These are phyloP conservation scores for Pleurotus citrinopileatus DNA, from an alignment of 768 basidiomycete species.

Conservation along the genomic window DNA sequence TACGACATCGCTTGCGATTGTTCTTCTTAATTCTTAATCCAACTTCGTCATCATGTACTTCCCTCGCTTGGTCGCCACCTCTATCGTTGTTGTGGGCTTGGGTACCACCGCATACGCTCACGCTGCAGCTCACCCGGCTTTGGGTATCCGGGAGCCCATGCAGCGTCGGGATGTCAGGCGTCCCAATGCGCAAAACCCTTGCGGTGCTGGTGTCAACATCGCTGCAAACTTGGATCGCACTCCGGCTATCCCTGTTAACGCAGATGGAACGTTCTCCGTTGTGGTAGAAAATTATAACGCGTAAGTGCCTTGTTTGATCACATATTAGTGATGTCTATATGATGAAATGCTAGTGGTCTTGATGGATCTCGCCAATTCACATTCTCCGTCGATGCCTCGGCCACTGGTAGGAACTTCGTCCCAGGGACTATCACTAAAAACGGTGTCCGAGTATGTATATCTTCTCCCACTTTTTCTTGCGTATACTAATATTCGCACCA, in stretches of 20 bases:
- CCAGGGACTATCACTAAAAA: constrained; percentile 39
- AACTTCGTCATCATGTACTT: constrained; percentile 21
- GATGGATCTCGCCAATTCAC: constrained; percentile 49
- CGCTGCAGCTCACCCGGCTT: constrained; percentile 38
- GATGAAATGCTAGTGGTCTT: constrained; percentile 25
- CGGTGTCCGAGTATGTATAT: constrained; percentile 39
- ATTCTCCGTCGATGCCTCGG: constrained; percentile 42
- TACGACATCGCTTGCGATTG: constrained; percentile 6
- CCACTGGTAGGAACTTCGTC: constrained; percentile 35
- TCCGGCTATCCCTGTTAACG: constrained; percentile 29
- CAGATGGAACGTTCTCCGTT: constrained; percentile 39
- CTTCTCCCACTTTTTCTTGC: background rate
- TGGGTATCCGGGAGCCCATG: constrained; percentile 32
- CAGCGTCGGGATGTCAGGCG: constrained; percentile 30
- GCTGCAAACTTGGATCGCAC: constrained; percentile 36
- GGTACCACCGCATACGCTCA: constrained; percentile 34
- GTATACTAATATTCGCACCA: background rate
- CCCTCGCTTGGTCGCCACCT: constrained; percentile 24
- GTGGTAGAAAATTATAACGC: constrained; percentile 44
- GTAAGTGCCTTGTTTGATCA: constrained; percentile 25
- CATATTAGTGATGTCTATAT: background rate
- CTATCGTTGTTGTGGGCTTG: constrained; percentile 29
- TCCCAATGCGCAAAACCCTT: constrained; percentile 30
- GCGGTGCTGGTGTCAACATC: constrained; percentile 39
- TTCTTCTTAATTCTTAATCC: background rate